A percentile compares a stretch with the other conserved stretches of the same genome.
phyloP scores from a whole-genome alignment of 2,329 filamentous ascomycete genomes.

The Plectosphaerella sp. region DNA sequence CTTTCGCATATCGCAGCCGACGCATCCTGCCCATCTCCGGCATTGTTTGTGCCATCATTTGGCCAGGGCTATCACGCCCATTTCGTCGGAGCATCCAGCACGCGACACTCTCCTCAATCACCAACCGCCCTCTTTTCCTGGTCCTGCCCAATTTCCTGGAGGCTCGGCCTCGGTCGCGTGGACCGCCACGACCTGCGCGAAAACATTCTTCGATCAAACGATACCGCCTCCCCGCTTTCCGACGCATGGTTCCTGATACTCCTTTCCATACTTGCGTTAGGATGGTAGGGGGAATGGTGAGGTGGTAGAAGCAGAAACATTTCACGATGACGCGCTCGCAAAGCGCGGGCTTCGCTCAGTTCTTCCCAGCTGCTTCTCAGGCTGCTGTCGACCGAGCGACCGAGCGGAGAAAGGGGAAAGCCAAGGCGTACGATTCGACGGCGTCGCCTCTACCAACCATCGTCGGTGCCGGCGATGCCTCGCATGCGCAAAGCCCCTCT shows the following conservation, averaged over 20 bases:
- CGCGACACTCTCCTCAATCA: not conserved
- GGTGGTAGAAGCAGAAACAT: constrained; percentile 45
- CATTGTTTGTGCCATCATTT: not conserved
- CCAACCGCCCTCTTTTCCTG: not conserved
- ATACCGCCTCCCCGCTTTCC: constrained; percentile 11
- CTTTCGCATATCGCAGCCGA: not conserved
- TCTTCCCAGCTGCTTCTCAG: constrained; percentile 75
- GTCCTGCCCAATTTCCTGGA: not conserved
- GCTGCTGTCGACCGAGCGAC: constrained; percentile 55
- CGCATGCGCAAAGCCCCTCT: constrained; percentile 5
- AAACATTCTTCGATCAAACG: constrained; percentile 3
- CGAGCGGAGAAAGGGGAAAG: constrained; percentile 58
- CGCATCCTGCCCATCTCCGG: not conserved
- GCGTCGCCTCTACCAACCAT: constrained; percentile 18
- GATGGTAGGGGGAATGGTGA: constrained; percentile 52
- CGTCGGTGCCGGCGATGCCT: constrained; percentile 12
- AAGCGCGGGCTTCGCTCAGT: constrained; percentile 76
- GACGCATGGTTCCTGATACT: constrained; percentile 29
- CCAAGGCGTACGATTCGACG: constrained; percentile 32
- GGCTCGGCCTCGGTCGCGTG: constrained; percentile 33
- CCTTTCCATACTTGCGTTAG: constrained; percentile 30
- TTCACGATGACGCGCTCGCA: constrained; percentile 74
- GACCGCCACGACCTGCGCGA: constrained; percentile 16
- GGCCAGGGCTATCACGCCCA: not conserved
- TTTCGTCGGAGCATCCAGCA: not conserved